Evolutionary conservation across 805 yeast genomes (phyloP).

Genomic region (Kuraishia capsulata): DNA sequence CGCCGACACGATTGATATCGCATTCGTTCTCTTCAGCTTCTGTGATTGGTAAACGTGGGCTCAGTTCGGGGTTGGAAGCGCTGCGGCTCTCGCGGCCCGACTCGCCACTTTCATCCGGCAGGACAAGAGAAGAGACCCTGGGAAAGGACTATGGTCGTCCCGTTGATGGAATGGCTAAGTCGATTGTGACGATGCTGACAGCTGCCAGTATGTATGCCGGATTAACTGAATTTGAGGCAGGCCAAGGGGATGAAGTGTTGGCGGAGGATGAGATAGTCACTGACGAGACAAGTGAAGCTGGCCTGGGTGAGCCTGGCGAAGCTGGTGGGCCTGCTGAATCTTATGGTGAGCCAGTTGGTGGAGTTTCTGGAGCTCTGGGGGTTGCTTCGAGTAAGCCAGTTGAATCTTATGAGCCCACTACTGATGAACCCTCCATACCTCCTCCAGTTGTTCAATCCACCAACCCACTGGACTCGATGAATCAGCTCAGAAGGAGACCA

Average conservation of each 20-base stretch:
- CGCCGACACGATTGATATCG: neutral
- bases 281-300: neutral
- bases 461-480: neutral
- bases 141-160: slow-evolving; percentile 6
- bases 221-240: slow-evolving; percentile 20
- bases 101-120: neutral
- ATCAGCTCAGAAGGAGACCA: slow-evolving; percentile 7
- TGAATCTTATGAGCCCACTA: neutral
- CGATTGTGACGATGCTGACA: slow-evolving; percentile 45
- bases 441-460: neutral
- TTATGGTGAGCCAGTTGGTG: neutral
- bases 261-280: slow-evolving; percentile 5
- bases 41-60: neutral
- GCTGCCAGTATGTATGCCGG: slow-evolving; percentile 47
- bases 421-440: slow-evolving; percentile 9
- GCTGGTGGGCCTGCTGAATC: neutral
- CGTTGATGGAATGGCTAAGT: slow-evolving; percentile 34
- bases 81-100: neutral
- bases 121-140: neutral
- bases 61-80: neutral
- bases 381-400: slow-evolving; percentile 1
- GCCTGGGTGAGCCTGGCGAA: neutral
- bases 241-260: slow-evolving; percentile 16
- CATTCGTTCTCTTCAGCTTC: neutral
- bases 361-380: slow-evolving; percentile 9